Evolutionary conservation across 2,329 filamentous ascomycete species (phyloP).

Genomic region (Aspergillus sp.): DNA sequence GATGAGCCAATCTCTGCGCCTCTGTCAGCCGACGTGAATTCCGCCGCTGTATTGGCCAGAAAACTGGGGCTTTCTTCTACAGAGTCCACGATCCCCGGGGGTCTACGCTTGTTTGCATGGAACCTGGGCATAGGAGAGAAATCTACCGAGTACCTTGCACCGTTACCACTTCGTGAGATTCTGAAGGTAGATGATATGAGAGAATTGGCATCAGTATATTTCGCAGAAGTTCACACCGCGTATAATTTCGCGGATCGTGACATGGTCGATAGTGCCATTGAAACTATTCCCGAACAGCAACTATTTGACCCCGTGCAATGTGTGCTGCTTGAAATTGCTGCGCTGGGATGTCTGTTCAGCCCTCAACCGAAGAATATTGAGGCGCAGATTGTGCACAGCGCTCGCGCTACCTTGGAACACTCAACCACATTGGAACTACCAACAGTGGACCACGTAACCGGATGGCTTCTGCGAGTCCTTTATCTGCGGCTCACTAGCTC

Average conservation of each 20-base stretch:
- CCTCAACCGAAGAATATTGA: background rate
- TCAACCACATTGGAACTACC: background rate
- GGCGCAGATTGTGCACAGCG: background rate
- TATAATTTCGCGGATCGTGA: background rate
- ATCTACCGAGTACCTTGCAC: background rate
- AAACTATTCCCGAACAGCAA: background rate
- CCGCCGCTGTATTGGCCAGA: too few species aligned
- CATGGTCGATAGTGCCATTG: background rate
- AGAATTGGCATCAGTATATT: background rate
- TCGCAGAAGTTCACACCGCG: background rate
- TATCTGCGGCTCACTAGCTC: slow-evolving; percentile 56
- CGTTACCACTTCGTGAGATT: background rate
- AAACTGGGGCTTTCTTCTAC: background rate
- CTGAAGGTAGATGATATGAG: background rate
- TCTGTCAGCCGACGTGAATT: too few species aligned
- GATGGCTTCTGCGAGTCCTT: slow-evolving; percentile 55
- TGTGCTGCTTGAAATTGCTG: background rate
- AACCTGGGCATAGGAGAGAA: background rate
- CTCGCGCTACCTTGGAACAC: background rate
- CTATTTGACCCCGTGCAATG: background rate
- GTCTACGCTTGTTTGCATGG: background rate
- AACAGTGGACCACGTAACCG: slow-evolving; percentile 20
- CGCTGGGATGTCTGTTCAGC: background rate
- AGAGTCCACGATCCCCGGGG: background rate
- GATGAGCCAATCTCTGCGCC: too few species aligned